These are phyloP conservation scores for Apiospora saccharicola DNA, from an alignment of 2,329 filamentous ascomycete genomes.

Conservation along the genomic window DNA sequence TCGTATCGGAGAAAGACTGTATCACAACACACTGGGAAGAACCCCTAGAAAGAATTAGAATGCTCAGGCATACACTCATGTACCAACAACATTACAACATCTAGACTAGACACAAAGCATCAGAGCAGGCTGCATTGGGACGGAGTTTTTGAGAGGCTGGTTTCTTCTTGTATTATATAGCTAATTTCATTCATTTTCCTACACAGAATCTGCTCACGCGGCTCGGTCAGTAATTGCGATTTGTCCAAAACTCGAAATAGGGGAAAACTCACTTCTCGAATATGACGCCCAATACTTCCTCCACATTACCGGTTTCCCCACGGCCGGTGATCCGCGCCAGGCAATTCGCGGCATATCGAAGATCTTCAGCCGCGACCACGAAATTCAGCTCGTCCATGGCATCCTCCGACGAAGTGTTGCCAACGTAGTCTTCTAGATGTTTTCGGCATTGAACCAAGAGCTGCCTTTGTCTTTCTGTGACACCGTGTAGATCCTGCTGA, in stretches of 20 bases:
- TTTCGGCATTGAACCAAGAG: constrained; percentile 76
- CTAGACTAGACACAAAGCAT: constrained; percentile 10
- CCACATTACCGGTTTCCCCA: constrained; percentile 86
- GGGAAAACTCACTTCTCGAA: constrained; percentile 84
- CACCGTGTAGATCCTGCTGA: constrained; percentile 85
- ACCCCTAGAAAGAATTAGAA: constrained; percentile 19
- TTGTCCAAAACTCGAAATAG: constrained; percentile 18
- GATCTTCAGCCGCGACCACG: constrained; percentile 79
- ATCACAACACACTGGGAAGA: background rate
- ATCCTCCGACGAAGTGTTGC: constrained; percentile 54
- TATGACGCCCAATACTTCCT: constrained; percentile 94
- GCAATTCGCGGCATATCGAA: constrained; percentile 80
- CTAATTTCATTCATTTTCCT: constrained; percentile 49
- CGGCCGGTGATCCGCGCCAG: constrained; percentile 88
- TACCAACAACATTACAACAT: constrained; percentile 19
- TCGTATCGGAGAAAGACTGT: background rate
- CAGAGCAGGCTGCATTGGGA: constrained; percentile 15
- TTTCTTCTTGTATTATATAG: constrained; percentile 14
- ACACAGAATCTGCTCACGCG: constrained; percentile 58
- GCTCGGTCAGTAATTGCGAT: constrained; percentile 18
- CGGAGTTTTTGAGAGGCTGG: constrained; percentile 1
- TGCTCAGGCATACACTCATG: constrained; percentile 21
- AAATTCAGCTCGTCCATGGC: constrained; percentile 29
- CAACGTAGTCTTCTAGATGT: constrained; percentile 78
- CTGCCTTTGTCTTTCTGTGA: constrained; percentile 87